These are phyloP conservation scores for Cercospora brassicicola DNA, from an alignment of 2,329 filamentous ascomycete species.

Conservation along the genomic window DNA sequence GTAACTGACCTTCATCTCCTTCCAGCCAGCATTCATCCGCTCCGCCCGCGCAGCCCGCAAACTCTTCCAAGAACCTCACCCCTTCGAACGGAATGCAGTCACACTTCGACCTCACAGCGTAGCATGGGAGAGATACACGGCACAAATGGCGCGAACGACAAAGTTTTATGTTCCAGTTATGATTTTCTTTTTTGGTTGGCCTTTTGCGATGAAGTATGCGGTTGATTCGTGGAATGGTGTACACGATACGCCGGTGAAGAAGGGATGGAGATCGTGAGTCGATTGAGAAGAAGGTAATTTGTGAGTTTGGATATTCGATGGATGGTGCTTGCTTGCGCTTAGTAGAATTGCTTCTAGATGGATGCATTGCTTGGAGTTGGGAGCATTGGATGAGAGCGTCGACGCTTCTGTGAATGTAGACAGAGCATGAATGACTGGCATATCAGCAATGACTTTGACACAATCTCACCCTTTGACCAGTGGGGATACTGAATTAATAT, in stretches of 20 bases:
- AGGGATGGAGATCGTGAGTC: neutral
- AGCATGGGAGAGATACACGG: conserved; percentile 18
- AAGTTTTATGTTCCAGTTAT: conserved; percentile 14
- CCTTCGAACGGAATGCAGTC: conserved; percentile 10
- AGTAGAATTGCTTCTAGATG: too few relatives aligned
- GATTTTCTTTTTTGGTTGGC: conserved; percentile 19
- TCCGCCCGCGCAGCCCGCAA: conserved; percentile 5
- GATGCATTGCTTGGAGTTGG: too few relatives aligned
- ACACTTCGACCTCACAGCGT: conserved; percentile 18
- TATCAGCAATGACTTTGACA: too few relatives aligned
- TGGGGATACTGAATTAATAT: neutral
- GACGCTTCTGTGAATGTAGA: too few relatives aligned
- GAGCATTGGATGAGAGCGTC: too few relatives aligned
- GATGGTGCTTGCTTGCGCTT: too few relatives aligned
- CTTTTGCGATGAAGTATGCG: conserved; percentile 18
- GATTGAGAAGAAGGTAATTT: neutral
- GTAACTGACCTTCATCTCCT: neutral
- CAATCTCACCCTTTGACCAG: neutral
- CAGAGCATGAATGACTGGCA: too few relatives aligned
- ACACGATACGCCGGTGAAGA: conserved; percentile 9
- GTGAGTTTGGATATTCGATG: too few relatives aligned
- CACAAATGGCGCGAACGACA: conserved; percentile 13
- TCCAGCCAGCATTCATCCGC: conserved; percentile 9
- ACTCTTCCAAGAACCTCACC: conserved; percentile 19
- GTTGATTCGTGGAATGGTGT: conserved; percentile 21